These are phyloP conservation scores for Talaromyces sp. DNA, from an alignment of 2,329 filamentous ascomycete genomes.

Conservation along the genomic window DNA sequence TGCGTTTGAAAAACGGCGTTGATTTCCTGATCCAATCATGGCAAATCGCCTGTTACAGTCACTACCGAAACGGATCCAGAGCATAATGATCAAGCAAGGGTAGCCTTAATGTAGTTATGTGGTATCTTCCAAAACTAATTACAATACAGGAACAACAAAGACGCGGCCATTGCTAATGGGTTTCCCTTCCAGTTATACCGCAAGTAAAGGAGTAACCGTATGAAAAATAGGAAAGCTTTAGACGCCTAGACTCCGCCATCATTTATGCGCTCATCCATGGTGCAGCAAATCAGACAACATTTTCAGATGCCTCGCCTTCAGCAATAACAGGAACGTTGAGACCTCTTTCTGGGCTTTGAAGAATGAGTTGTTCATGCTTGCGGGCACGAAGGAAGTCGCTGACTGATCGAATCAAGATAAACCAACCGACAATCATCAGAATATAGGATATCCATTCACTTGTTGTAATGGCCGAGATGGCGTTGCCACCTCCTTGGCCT, in stretches of 20 bases:
- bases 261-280: slow-evolving; percentile 2
- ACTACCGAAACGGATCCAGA: not conserved
- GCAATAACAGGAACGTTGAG: slow-evolving; percentile 81
- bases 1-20: no score
- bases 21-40: not conserved
- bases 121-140: slow-evolving; percentile 17
- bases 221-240: not conserved
- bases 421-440: slow-evolving; percentile 97
- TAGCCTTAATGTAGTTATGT: slow-evolving; percentile 12
- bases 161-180: slow-evolving; percentile 7
- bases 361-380: slow-evolving; percentile 84
- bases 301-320: slow-evolving; percentile 74
- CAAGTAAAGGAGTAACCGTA: not conserved
- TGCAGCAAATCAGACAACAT: slow-evolving; percentile 57
- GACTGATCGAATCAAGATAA: slow-evolving; percentile 89
- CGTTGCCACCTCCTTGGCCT: slow-evolving; percentile 35
- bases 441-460: slow-evolving; percentile 88
- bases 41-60: not conserved
- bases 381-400: slow-evolving; percentile 85
- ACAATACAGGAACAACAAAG: not conserved
- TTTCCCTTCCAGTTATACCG: not conserved
- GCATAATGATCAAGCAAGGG: not conserved
- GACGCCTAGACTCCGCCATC: slow-evolving; percentile 17
- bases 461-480: slow-evolving; percentile 59
- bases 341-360: slow-evolving; percentile 88